phyloP scores from a whole-genome alignment of 2,329 filamentous ascomycete species.

The Epichloe glyceriae region DNA sequence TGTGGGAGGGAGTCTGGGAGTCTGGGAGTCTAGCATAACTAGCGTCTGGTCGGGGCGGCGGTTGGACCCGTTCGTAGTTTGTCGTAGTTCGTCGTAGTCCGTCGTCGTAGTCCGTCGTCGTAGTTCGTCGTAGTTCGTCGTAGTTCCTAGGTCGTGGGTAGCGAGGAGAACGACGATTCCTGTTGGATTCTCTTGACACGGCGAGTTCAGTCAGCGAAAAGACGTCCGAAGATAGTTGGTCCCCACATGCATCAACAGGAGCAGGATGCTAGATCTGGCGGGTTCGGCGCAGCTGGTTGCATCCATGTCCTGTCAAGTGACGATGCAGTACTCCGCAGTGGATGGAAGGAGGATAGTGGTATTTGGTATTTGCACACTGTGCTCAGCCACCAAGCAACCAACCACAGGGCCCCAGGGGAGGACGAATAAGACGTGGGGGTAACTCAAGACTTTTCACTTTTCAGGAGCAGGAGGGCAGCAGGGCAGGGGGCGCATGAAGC shows the following conservation, averaged over 20 bases:
- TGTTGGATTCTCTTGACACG: neutral
- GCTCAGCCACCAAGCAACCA: too few relatives aligned
- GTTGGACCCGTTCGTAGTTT: neutral
- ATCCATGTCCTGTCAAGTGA: conserved; percentile 1
- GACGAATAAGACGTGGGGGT: neutral
- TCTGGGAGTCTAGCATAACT: neutral
- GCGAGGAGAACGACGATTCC: neutral
- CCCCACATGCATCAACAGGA: neutral
- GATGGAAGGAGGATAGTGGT: neutral
- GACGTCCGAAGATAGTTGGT: too few relatives aligned
- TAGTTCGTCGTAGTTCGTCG: too few relatives aligned
- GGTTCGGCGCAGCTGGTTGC: neutral
- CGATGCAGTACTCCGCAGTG: neutral
- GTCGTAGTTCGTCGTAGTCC: neutral
- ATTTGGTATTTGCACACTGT: neutral
- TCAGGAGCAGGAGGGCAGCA: too few relatives aligned
- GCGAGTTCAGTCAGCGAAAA: neutral
- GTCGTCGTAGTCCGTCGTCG: too few relatives aligned
- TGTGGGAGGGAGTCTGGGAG: neutral
- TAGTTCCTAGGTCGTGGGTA: too few relatives aligned
- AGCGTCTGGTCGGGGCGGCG: neutral
- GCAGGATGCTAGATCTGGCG: conserved; percentile 2
- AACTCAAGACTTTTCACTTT: too few relatives aligned
- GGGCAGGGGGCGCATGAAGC: too few relatives aligned
- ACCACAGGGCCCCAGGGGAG: too few relatives aligned